Evolutionary conservation across 306 rosid species (phyloP), one percentile per base, ranked within the genome.

Genomic region (Corylus avellana): DNA sequence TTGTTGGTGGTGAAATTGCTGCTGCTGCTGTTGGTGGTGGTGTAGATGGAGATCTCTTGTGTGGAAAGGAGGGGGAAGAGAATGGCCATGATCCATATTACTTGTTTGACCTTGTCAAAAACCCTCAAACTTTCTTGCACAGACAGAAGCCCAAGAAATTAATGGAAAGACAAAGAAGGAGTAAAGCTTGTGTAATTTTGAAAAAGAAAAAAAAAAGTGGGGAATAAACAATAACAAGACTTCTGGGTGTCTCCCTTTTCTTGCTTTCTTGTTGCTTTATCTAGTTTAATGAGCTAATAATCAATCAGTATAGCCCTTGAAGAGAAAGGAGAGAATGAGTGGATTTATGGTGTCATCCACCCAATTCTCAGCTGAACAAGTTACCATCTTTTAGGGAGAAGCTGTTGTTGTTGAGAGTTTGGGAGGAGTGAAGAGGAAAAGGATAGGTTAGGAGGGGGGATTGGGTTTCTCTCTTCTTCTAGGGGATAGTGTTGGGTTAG

Each of bases 61-160:
- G 84, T 90, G 95, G 84, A 95, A 95, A 27, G 99, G 93, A 69
- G 97, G 93, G 0, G 99, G 97, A 42, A 95, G 98, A 76, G 99
- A 90, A 75, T 93, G 98, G 27, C 94, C 84, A 78, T 80, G 91
- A 32, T 22, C 85, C 78, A 86, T 95, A 95, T 93, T 59, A 49
- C 64, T 29, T 1, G 13, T 62, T 59, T n/a, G 7, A n/a, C 3
- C 18, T 68, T 62, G 53, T 61, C 72, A 44, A 67, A 27, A 58
- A 49, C 59, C 66, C 73, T 46, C 13, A 3, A 42, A 32, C 64
- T 79, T 67, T 74, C 63, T 72, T 54, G 59, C 75, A 63, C 13
- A 69, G 59, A 58, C 25, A 58, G 73, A 50, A 72, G 25, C 75
- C 39, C 56, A 72, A 72, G 75, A 72, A 49, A 42, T 42, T 42